phyloP scores from a whole-genome alignment of 2,329 filamentous ascomycete genomes.

The Colletotrichum sp. region DNA sequence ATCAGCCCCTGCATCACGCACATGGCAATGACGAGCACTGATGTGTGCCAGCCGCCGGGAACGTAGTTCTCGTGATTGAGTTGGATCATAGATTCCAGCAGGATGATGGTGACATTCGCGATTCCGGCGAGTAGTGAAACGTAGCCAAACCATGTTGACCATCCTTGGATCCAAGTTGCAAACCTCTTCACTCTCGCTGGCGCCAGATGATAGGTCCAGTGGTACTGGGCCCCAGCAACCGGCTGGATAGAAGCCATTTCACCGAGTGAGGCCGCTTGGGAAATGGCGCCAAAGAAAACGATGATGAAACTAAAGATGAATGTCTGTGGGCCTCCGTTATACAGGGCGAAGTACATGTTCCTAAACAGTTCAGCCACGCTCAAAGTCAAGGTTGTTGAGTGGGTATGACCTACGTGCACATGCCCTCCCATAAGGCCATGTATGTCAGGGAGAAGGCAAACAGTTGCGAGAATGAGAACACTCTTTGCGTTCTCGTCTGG shows the following conservation, averaged over 20 bases:
- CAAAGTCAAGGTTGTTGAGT: too few relatives aligned
- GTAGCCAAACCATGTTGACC: conserved; percentile 1
- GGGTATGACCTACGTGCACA: neutral
- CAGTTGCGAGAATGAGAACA: conserved; percentile 1
- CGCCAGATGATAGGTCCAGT: neutral
- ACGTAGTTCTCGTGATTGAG: neutral
- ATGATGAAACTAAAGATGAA: conserved; percentile 5
- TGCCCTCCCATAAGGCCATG: neutral
- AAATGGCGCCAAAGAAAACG: neutral
- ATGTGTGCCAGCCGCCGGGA: neutral
- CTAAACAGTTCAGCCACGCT: neutral
- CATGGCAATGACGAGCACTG: neutral
- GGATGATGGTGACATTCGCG: neutral
- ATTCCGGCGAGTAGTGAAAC: neutral
- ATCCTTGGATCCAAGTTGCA: neutral
- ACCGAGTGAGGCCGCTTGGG: neutral
- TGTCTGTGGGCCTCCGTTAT: neutral
- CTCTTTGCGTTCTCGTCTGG: neutral
- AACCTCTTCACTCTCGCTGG: neutral
- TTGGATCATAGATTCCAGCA: neutral
- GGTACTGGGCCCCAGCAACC: neutral
- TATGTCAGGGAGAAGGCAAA: neutral
- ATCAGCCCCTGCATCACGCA: neutral
- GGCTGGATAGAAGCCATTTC: neutral
- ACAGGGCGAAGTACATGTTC: conserved; percentile 5